Base-by-base conservation (phyloP, 768 basidiomycete species). In the Hygrocybe coccinea region DNA sequence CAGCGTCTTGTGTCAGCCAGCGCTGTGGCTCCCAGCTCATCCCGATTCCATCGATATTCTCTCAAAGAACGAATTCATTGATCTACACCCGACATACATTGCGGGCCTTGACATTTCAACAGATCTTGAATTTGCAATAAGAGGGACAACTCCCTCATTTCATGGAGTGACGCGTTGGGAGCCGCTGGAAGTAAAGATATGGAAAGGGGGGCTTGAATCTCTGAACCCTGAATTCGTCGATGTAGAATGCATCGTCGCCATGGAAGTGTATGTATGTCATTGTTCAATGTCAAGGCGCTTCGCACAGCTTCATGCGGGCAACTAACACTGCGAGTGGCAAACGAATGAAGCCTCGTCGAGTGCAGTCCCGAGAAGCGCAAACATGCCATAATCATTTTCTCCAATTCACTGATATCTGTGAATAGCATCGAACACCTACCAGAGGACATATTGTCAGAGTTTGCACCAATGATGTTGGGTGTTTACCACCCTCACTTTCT, bases 391-490 rank as follows among this genome's bases (percentile, higher is more conserved):
- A 19, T 46, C 5, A 5, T 7, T 22, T 5, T 22, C 51, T 17
- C n/a, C 35, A 15, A 50, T 38, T 21, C 29, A 35, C 55, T 66
- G 36, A 62, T 44, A 5, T 25, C 17, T 3, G 21, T 39, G 22
- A 48, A 48, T 58, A 92, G 92, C 7, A 85, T 95, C 59, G 91
- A 95, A 64, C 91, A 95, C 61, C 73, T 95, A 46, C 74, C 79
- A 1, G 77, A 79, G 0, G 69, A 78, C 4, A 68, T 86, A 29
- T 74, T 93, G 12, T 71, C 76, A 0, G 74, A 76, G 17, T 87
- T 92, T 60, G 81, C 85, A 6, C 86, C 87, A 3, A 68, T 84
- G 49, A 70, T 95, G 12, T 78, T 95, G 11, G 91, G 91, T 0
- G 73, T 80, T 33, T 95, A 95, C 62, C 83, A 82, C 53, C 92